Conservation (phyloP, 805 yeast genomes). For the Monosporozyma aquatica region DNA sequence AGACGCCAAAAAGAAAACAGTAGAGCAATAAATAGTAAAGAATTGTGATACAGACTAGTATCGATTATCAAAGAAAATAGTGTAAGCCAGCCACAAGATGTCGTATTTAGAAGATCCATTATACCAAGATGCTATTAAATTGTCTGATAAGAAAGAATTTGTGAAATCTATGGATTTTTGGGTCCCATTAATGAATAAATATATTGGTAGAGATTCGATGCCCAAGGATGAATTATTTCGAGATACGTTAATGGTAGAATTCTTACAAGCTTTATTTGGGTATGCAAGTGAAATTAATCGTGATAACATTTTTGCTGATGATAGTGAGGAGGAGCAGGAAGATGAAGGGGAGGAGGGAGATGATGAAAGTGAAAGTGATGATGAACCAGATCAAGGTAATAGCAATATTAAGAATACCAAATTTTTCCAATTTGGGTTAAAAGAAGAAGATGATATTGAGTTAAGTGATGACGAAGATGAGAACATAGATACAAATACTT, state of each 20-base stretch:
- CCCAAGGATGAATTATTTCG: neutral
- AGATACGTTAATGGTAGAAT: constrained; percentile 3
- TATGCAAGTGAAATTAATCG: constrained; percentile 10
- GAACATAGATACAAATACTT: neutral
- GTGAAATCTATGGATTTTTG: neutral
- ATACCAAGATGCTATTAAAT: neutral
- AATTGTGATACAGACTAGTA: too few species aligned
- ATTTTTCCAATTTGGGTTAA: constrained; percentile 20
- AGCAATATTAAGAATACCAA: constrained; percentile 21
- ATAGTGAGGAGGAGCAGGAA: constrained; percentile 7
- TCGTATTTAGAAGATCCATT: neutral
- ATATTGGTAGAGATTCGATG: neutral
- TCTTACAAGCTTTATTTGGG: constrained; percentile 5
- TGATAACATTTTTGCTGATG: constrained; percentile 8
- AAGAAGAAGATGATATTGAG: constrained; percentile 16
- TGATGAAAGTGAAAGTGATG: constrained; percentile 24
- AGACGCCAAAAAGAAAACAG: too few species aligned
- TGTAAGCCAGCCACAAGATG: neutral
- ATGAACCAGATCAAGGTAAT: constrained; percentile 20
- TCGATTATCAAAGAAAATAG: neutral
- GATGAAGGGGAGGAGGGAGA: constrained; percentile 24
- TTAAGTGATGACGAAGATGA: constrained; percentile 9
- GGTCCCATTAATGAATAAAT: constrained; percentile 1
- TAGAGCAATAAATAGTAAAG: too few species aligned
- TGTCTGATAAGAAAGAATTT: neutral